phyloP scores from a whole-genome alignment of 345 rosid species.

The Aquilaria yunnanensis region DNA sequence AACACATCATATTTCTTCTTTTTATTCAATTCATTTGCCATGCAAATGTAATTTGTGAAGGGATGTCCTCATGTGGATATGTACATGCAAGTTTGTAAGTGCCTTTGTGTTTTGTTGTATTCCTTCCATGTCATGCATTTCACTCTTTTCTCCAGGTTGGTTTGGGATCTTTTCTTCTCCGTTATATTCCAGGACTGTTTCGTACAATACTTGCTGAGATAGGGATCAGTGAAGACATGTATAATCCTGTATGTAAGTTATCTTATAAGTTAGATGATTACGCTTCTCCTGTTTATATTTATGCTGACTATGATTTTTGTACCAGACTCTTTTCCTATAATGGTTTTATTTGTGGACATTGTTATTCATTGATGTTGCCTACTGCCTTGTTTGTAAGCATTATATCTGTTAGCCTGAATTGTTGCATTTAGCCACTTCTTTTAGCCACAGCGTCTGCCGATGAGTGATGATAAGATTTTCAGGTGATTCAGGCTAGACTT shows the following conservation, averaged over 20 bases:
- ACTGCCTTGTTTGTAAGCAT: too few species aligned
- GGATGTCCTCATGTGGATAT: neutral
- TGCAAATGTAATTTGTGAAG: too few species aligned
- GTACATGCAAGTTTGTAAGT: neutral
- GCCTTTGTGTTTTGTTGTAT: slow-evolving; percentile 2
- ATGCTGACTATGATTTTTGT: neutral
- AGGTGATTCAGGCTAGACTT: too few species aligned
- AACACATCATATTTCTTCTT: neutral
- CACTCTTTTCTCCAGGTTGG: slow-evolving; percentile 52
- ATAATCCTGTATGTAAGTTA: slow-evolving; percentile 97
- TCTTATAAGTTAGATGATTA: neutral
- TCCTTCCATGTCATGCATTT: slow-evolving; percentile 7
- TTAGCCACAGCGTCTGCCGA: too few species aligned
- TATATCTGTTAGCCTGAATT: too few species aligned
- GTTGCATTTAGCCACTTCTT: too few species aligned
- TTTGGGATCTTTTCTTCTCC: slow-evolving; percentile 78
- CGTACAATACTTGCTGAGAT: slow-evolving; percentile 58
- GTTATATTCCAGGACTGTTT: slow-evolving; percentile 61
- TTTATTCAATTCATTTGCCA: neutral
- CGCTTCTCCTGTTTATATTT: neutral
- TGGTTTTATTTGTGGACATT: too few species aligned
- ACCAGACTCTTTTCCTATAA: too few species aligned
- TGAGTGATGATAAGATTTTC: too few species aligned
- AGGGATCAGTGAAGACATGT: slow-evolving; percentile 92
- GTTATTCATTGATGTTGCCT: too few species aligned